Evolutionary conservation across 192 early-diverging fungal genomes (phyloP).

Genomic region (Coemansia sp.): DNA sequence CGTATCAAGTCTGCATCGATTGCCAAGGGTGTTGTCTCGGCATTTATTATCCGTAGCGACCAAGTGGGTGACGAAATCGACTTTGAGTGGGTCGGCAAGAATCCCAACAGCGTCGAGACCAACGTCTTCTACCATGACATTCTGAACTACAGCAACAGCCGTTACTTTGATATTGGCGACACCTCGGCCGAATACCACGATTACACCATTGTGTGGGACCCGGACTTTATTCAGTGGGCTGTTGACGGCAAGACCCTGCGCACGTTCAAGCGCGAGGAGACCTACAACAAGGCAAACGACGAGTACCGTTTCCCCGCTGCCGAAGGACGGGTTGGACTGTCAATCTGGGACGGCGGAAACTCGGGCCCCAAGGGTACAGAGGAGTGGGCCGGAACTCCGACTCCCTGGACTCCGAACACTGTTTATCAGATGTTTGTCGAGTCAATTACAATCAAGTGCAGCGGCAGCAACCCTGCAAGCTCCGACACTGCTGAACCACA

Average conservation of each 20-base stretch:
- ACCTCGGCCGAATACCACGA: conserved; percentile 56
- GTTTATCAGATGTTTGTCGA: conserved; percentile 61
- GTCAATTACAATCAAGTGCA: conserved; percentile 56
- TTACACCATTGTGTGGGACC: conserved; percentile 65
- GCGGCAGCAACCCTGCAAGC: conserved; percentile 11
- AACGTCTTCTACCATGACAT: conserved; percentile 64
- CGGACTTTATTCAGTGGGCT: conserved; percentile 58
- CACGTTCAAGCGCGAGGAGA: conserved; percentile 52
- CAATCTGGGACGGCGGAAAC: conserved; percentile 69
- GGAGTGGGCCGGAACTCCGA: conserved; percentile 63
- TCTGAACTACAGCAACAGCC: conserved; percentile 59
- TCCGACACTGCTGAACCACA: neutral
- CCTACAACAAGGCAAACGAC: conserved; percentile 48
- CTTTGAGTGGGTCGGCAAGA: conserved; percentile 65
- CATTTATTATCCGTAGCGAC: conserved; percentile 58
- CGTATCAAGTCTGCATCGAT: conserved; percentile 60
- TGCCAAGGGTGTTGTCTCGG: conserved; percentile 59
- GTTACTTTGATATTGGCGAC: conserved; percentile 39
- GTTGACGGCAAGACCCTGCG: conserved; percentile 60
- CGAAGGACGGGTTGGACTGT: conserved; percentile 60
- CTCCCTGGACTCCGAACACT: conserved; percentile 51
- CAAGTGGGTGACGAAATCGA: conserved; percentile 66
- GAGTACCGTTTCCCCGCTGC: conserved; percentile 57
- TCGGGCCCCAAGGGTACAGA: conserved; percentile 52
- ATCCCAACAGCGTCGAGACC: conserved; percentile 58